Conservation (phyloP, 2,329 filamentous ascomycete genomes). For the Orbilia quercus region DNA sequence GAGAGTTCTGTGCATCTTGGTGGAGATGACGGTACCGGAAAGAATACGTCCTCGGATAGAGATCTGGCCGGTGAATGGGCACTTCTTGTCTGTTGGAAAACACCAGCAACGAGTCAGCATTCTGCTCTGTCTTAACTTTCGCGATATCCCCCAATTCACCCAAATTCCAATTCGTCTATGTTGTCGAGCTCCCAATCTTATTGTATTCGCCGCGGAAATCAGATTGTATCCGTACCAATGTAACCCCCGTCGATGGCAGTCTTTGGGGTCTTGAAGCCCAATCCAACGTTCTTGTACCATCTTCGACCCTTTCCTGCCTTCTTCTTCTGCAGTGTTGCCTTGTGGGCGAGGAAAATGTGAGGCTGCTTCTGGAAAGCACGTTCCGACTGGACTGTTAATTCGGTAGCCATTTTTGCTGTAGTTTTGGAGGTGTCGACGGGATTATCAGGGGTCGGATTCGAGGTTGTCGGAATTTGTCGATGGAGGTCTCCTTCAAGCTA, state of each 20-base stretch:
- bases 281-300: constrained; percentile 99
- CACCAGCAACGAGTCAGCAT: constrained; percentile 35
- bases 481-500: constrained; percentile 27
- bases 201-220: constrained; percentile 40
- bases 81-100: constrained; percentile 92
- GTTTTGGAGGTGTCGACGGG: constrained; percentile 60
- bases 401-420: constrained; percentile 87
- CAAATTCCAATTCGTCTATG: constrained; percentile 15
- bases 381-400: constrained; percentile 99
- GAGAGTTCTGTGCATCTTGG: constrained; percentile 99
- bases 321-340: constrained; percentile 85
- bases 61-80: constrained; percentile 98
- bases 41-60: constrained; percentile 99
- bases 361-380: constrained; percentile 99
- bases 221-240: constrained; percentile 74
- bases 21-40: constrained; percentile 97
- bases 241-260: constrained; percentile 98
- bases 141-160: constrained; percentile 8
- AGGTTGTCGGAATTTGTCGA: constrained; percentile 42
- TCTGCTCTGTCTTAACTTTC: constrained; percentile 8
- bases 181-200: too few species aligned
- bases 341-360: constrained; percentile 99
- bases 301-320: constrained; percentile 92
- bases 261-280: constrained; percentile 99
- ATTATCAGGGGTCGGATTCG: constrained; percentile 15